These are phyloP conservation scores for Achaetomium macrosporum DNA, from an alignment of 2,329 filamentous ascomycete species.

Conservation along the genomic window DNA sequence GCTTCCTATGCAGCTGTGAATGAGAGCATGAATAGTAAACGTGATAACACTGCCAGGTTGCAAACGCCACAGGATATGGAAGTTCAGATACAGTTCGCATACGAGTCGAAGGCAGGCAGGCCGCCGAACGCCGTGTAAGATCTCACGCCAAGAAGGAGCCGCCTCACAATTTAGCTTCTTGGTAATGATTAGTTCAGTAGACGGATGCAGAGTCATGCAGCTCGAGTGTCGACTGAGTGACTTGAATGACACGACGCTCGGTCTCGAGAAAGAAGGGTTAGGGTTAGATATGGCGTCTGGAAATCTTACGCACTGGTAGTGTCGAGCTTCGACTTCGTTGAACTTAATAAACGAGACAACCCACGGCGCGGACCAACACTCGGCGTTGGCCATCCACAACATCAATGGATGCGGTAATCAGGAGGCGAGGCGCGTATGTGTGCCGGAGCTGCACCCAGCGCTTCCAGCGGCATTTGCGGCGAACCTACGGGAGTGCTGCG, in stretches of 20 bases:
- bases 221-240: not conserved
- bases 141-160: too few species aligned
- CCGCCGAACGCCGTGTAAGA: too few species aligned
- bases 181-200: too few species aligned
- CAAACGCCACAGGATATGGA: too few species aligned
- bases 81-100: too few species aligned
- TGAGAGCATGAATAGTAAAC: too few species aligned
- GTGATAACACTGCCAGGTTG: too few species aligned
- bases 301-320: not conserved
- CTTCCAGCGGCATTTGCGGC: slow-evolving; percentile 31
- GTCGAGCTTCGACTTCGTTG: slow-evolving; percentile 3
- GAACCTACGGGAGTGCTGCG: slow-evolving; percentile 38
- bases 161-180: too few species aligned
- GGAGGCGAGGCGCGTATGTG: slow-evolving; percentile 31
- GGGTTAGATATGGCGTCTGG: not conserved
- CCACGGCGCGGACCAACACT: not conserved
- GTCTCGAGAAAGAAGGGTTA: slow-evolving; percentile 1
- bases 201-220: not conserved
- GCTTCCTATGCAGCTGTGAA: too few species aligned
- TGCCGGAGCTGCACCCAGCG: slow-evolving; percentile 44
- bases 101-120: too few species aligned
- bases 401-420: slow-evolving; percentile 24
- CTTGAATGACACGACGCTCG: not conserved
- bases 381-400: not conserved
- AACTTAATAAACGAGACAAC: not conserved